Evolutionary conservation across 768 basidiomycete genomes (phyloP), one percentile per base, ranked within the genome.

Genomic region (Naganishia vaughanmartiniae): DNA sequence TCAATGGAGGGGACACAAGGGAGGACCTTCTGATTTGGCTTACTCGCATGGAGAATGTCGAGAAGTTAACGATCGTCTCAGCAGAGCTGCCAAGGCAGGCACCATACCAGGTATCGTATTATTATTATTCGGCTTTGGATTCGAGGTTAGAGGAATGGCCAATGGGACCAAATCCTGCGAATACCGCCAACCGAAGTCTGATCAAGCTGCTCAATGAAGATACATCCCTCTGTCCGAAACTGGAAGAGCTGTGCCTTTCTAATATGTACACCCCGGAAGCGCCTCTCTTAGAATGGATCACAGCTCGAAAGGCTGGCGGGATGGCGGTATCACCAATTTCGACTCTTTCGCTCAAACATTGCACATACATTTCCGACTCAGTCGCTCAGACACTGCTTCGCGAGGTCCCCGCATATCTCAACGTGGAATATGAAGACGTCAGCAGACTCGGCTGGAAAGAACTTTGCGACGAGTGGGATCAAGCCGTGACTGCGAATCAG

Each of bases 151-250:
- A 24, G n/a, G 53, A 54, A 17, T 24, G 1, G 2, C 10, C 2
- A 1, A 3, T 30, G 2, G 53, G n/a, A 15, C 10, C 53, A 24
- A 4, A 54, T 54, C n/a, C 53, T 5, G 53, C 9, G 3, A 54
- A 24, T 24, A 54, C 53, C 53, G 53, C 53, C 53, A 54, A 54
- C 24, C 53, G 53, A 54, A 54, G 17, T 15, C n/a, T 54, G 24
- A 15, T 54, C 53, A 54, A 24, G n/a, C 3, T 54, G 53, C 53
- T 54, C 53, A 4, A 15, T 10, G n/a, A 54, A n/a, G n/a, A 54
- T 15, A 4, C 53, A 4, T 10, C 10, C 3, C 53, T 54, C 10
- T 54, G 53, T 30, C 53, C 53, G 15, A 12, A 17, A 15, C 28
- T 54, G n/a, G 3, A 15, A 15, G n/a, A 54, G 12, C 15, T 54